phyloP scores from a whole-genome alignment of 495 filamentous ascomycete species.

The Neurospora sp. region DNA sequence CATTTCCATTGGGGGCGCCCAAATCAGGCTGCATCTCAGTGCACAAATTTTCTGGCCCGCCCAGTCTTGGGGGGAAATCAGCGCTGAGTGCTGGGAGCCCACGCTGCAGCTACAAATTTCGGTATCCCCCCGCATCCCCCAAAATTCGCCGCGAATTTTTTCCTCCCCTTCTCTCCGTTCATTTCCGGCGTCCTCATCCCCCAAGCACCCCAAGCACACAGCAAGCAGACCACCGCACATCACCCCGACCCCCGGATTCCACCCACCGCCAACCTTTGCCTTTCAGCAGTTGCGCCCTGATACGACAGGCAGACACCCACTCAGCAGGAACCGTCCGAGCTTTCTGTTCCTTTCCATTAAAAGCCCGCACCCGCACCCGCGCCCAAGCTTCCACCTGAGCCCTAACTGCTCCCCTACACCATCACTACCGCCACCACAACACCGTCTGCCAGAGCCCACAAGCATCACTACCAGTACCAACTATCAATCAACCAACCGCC shows the following conservation, averaged over 20 bases:
- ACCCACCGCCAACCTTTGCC: background rate
- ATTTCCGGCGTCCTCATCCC: slow-evolving; percentile 12
- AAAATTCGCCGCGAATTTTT: slow-evolving; percentile 21
- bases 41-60: slow-evolving; percentile 17
- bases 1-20: slow-evolving; percentile 14
- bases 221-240: background rate
- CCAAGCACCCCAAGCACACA: background rate
- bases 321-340: background rate
- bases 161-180: slow-evolving; percentile 26
- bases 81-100: slow-evolving; percentile 15
- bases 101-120: slow-evolving; percentile 23
- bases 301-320: slow-evolving; percentile 2
- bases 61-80: slow-evolving; percentile 23
- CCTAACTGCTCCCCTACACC: slow-evolving; percentile 8
- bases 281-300: slow-evolving; percentile 12
- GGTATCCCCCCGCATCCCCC: slow-evolving; percentile 20
- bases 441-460: slow-evolving; percentile 11
- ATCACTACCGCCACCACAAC: slow-evolving; percentile 14
- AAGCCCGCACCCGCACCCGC: background rate
- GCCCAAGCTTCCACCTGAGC: background rate
- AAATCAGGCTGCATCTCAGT: slow-evolving; percentile 14
- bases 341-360: background rate
- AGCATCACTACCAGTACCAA: slow-evolving; percentile 9
- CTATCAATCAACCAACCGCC: slow-evolving; percentile 7
- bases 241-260: background rate